Conservation (phyloP, 441 rosid genomes). For the Adansonia rubrostipa region DNA sequence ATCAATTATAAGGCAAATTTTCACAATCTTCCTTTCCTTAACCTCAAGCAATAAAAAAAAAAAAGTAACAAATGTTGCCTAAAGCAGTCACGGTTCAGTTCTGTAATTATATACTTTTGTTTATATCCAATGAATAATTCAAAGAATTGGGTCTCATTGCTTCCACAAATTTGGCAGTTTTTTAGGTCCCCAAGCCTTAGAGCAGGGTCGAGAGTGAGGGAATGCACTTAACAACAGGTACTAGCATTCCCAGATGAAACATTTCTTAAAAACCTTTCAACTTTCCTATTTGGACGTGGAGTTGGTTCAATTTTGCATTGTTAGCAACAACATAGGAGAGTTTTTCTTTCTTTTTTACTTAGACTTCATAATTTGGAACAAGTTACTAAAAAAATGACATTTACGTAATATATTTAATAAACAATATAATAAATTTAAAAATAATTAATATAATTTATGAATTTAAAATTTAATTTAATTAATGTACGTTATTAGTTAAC, state of each 20-base stretch:
- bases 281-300: too few relatives aligned
- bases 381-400: too few relatives aligned
- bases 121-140: not conserved
- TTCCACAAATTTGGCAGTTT: constrained; percentile 12
- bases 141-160: constrained; percentile 6
- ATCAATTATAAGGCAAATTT: not conserved
- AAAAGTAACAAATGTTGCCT: too few relatives aligned
- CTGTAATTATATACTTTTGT: not conserved
- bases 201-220: not conserved
- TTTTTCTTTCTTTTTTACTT: too few relatives aligned
- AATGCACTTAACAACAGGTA: not conserved
- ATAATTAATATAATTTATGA: too few relatives aligned
- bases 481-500: too few relatives aligned
- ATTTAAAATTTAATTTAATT: too few relatives aligned
- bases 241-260: not conserved
- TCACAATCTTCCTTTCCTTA: not conserved
- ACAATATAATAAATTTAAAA: too few relatives aligned
- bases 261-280: not conserved
- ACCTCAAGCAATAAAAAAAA: not conserved
- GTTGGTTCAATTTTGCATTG: too few relatives aligned
- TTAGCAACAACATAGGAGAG: too few relatives aligned
- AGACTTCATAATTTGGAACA: too few relatives aligned
- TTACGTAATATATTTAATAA: too few relatives aligned
- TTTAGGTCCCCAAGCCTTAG: not conserved
- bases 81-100: constrained; percentile 1